Base-by-base conservation (phyloP, 495 filamentous ascomycete species). In the Penicillium verhagenii region DNA sequence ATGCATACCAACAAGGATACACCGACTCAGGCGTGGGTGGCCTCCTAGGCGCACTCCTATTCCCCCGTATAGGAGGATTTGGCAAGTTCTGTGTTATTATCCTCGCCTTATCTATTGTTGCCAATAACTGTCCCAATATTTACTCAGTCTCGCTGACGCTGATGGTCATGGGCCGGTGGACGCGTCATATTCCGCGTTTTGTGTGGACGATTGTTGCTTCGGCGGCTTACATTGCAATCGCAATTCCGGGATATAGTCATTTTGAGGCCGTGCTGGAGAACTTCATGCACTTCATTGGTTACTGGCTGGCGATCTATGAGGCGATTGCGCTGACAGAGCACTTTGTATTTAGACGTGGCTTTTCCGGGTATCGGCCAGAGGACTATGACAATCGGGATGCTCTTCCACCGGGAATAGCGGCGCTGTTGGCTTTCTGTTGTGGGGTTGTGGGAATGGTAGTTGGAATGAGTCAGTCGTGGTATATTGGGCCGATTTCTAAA, bases 381-480 rank as follows among this genome's bases (percentile, higher is more conserved):
- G 75, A 69, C 28, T 84, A 81, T 77, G 72, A 80, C 50, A 63
- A 70, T 31, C 71, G 71, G 3, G 63, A 64, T 7, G 58, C 60
- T 35, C 56, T 84, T 13, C 81, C 81, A 0, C 69, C 56, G 37
- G 81, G 81, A 0, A 61, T 73, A 13, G 76, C 78, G 3, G 81
- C 80, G 38, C 56, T 82, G 3, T 40, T 61, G 16, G 54, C 59
- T 20, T 54, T 55, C 53, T 33, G 64, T 55, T 50, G 59, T 60
- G 64, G 64, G 39, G 37, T 60, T 74, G 28, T 72, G 64, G 53
- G 81, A 26, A 76, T 82, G 7, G 68, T 83, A 9, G 79, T 78
- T 8, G 73, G 73, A 38, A 82, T 84, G 79, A 74, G 67, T 10
- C 80, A 83, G 68, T 74, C 73, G 20, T 83, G 79, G 79, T 84